Base-by-base conservation (phyloP, 805 yeast genomes). In the Cyberlindnera maclurae region DNA sequence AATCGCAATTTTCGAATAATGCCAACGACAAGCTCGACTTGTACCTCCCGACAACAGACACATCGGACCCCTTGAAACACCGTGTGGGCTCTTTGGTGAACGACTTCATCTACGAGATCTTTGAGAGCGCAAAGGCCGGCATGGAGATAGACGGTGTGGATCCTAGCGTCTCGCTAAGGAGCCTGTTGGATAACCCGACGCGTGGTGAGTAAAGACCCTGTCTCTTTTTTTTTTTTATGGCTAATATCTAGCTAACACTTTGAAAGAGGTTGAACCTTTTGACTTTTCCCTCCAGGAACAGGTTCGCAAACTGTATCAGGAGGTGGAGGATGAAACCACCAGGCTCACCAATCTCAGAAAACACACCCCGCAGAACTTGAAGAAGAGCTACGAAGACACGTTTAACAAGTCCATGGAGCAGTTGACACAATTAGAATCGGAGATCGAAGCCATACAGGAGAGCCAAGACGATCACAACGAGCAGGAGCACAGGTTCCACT, bases 241-340 rank as follows among this genome's bases (percentile, higher is more conserved):
- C n/a, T n/a, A n/a, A n/a, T n/a, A n/a, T n/a, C n/a, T n/a, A n/a
- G n/a, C n/a, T n/a, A n/a, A n/a, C n/a, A n/a, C n/a, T n/a, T 15
- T 2, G n/a, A 18, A 32, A 38, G 45, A 70, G 41, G 68, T 77
- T 8, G 93, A 81, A 54, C 87, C 89, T 1, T 82, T 81, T 57
- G 90, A 85, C 52, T 59, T 71, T 29, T 77, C 70, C 15, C 58
- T 82, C 42, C 80, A 82, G 55, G 78, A 73, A 41, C 56, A 66
- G 39, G 69, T 84, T 22, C 64, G 90, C 34, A 64, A 68, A 35
- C 49, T 74, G 35, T 73, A 82, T 44, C 68, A 68, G 35, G 66
- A 70, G 29, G 79, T 83, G 41, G 94, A 85, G 46, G 70, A 68
- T 34, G 74, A 73, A 43, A 75, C 86, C 0, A 69, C 76, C 1